Evolutionary conservation across 306 rosid genomes (phyloP).

Genomic region (Vicia faba): DNA sequence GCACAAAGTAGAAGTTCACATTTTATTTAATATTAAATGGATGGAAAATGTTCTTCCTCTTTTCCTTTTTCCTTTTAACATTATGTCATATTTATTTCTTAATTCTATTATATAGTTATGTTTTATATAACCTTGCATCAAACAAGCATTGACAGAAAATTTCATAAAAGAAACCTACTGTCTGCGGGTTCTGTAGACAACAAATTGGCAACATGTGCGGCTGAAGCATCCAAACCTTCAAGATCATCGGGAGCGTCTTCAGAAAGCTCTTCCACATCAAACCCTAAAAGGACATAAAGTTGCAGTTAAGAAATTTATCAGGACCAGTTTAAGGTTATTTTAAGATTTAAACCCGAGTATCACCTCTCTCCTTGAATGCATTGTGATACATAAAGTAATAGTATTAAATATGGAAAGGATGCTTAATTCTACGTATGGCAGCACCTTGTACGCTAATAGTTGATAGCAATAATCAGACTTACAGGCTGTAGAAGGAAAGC

Average conservation of each 20-base stretch:
- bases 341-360: neutral
- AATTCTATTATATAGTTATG: constrained; percentile 7
- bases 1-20: constrained; percentile 23
- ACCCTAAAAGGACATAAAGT: constrained; percentile 60
- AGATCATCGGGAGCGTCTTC: constrained; percentile 89
- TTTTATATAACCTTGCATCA: constrained; percentile 23
- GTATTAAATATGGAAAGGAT: neutral
- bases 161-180: constrained; percentile 53
- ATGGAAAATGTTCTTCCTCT: constrained; percentile 8
- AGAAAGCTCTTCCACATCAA: constrained; percentile 85
- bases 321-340: neutral
- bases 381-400: neutral
- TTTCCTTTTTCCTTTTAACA: neutral
- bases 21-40: constrained; percentile 11
- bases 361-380: constrained; percentile 15
- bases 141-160: constrained; percentile 5
- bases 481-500: constrained; percentile 99
- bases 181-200: constrained; percentile 90
- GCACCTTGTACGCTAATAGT: constrained; percentile 23
- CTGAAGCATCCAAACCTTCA: constrained; percentile 93
- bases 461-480: constrained; percentile 37
- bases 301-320: constrained; percentile 27
- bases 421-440: neutral
- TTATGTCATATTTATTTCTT: neutral
- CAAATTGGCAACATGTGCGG: constrained; percentile 91